These are phyloP conservation scores for Tilletia horrida DNA, from an alignment of 1,284 basidiomycete species.

Conservation along the genomic window DNA sequence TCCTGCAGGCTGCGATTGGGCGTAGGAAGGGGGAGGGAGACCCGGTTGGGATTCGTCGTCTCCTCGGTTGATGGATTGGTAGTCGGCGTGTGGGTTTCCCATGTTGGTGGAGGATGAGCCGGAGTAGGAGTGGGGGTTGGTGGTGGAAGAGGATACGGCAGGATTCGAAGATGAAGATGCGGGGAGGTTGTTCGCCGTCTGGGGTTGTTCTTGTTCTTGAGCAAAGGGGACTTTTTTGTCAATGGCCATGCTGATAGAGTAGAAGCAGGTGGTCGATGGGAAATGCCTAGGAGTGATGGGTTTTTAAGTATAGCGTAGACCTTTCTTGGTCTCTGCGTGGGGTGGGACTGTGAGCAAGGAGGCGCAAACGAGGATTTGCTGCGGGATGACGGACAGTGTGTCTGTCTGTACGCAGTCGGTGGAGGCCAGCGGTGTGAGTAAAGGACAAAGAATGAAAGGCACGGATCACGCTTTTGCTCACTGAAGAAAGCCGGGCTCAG, in stretches of 20 bases:
- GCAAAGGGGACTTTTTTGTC: conserved; percentile 9
- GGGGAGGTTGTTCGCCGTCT: background rate
- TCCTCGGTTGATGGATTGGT: conserved; percentile 3
- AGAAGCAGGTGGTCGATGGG: background rate
- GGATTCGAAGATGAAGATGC: background rate
- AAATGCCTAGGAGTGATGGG: too few species aligned
- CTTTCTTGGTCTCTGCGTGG: too few species aligned
- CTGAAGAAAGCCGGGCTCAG: too few species aligned
- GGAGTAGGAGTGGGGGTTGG: background rate
- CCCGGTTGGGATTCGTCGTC: background rate
- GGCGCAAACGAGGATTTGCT: too few species aligned
- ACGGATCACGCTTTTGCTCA: too few species aligned
- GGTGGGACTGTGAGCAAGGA: too few species aligned
- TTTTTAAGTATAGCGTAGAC: too few species aligned
- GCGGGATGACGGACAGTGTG: too few species aligned
- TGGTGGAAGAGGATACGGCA: background rate
- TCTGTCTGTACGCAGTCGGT: too few species aligned
- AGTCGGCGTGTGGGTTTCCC: background rate
- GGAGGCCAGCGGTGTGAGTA: too few species aligned
- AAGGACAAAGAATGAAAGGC: too few species aligned
- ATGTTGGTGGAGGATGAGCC: background rate
- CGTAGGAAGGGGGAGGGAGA: conserved; percentile 2
- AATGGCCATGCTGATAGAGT: conserved; percentile 5
- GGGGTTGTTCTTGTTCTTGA: too few species aligned
- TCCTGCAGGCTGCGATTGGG: background rate